Evolutionary conservation across 805 yeast genomes (phyloP).

Genomic region (Phaffomyces antillensis): DNA sequence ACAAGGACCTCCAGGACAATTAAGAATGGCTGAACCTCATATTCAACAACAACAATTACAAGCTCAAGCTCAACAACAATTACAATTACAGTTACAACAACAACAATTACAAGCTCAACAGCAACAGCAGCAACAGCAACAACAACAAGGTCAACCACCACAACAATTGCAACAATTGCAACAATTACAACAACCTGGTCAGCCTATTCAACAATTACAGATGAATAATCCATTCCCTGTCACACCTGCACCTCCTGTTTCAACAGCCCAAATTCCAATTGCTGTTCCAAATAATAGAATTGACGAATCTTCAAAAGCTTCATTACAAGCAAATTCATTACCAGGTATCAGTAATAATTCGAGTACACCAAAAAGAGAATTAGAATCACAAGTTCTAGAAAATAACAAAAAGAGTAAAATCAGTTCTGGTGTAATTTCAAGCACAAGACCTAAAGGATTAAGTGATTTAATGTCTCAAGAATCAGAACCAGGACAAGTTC

Average conservation of each 20-base stretch:
- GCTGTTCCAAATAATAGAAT: not conserved
- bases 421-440: too few species aligned
- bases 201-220: not conserved
- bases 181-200: constrained; percentile 18
- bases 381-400: too few species aligned
- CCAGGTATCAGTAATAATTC: too few species aligned
- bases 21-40: constrained; percentile 44
- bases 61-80: constrained; percentile 16
- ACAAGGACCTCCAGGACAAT: constrained; percentile 37
- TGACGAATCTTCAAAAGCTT: too few species aligned
- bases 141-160: constrained; percentile 5
- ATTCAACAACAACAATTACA: constrained; percentile 29
- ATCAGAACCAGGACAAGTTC: too few species aligned
- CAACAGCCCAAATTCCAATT: not conserved
- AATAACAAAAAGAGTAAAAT: too few species aligned
- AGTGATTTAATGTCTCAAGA: too few species aligned
- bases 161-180: constrained; percentile 15
- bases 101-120: too few species aligned
- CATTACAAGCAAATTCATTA: too few species aligned
- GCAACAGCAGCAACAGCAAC: constrained; percentile 9
- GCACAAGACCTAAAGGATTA: too few species aligned
- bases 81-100: constrained; percentile 7
- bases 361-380: too few species aligned
- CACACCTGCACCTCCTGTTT: not conserved
- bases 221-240: not conserved